Conservation (phyloP, 1,284 basidiomycete genomes). For the Papiliotrema nemorosa region DNA sequence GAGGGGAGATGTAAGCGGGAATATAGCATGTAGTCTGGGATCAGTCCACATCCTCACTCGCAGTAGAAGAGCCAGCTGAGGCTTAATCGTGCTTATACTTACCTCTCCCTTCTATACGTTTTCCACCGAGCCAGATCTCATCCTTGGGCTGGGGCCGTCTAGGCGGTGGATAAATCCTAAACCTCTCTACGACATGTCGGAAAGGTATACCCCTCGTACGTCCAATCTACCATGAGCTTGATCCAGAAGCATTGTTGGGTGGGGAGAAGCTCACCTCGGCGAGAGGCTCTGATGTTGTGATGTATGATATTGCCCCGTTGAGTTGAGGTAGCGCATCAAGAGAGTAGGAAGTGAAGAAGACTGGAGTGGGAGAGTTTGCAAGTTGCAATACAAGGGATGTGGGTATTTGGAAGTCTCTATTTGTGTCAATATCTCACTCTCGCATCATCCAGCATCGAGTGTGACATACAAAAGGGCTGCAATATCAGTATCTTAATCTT, state of each 20-base stretch:
- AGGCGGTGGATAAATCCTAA: constrained; percentile 75
- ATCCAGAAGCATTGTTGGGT: not conserved
- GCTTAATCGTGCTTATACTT: constrained; percentile 24
- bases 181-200: constrained; percentile 81
- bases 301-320: constrained; percentile 88
- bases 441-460: constrained; percentile 21
- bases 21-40: constrained; percentile 64
- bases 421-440: not conserved
- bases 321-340: constrained; percentile 87
- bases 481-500: not conserved
- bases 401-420: constrained; percentile 41
- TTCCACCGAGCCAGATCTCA: constrained; percentile 74
- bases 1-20: constrained; percentile 88
- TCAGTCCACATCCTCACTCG: not conserved
- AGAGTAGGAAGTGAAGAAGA: constrained; percentile 87
- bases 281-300: constrained; percentile 80
- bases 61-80: not conserved
- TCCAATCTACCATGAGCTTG: constrained; percentile 40
- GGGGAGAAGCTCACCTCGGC: constrained; percentile 55
- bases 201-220: constrained; percentile 71
- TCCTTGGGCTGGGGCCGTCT: constrained; percentile 67
- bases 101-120: constrained; percentile 74
- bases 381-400: constrained; percentile 58
- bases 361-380: constrained; percentile 81
- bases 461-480: constrained; percentile 25